Conservation (phyloP, 306 rosid genomes). For the Cicer cuneatum region DNA sequence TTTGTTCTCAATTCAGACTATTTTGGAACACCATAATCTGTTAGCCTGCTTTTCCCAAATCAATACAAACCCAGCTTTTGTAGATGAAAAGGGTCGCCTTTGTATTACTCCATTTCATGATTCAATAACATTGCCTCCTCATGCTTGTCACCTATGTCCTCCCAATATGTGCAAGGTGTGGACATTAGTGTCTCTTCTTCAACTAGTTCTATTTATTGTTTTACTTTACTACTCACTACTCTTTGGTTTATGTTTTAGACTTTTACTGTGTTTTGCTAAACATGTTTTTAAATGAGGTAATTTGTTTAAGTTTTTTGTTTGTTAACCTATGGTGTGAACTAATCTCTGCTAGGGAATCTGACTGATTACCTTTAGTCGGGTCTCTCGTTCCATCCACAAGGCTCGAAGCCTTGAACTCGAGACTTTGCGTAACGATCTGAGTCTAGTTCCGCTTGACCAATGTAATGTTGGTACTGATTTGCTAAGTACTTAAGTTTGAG, state of each 20-base stretch:
- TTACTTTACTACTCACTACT: too few species aligned
- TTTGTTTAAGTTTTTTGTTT: not conserved
- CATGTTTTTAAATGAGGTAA: not conserved
- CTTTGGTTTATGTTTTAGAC: not conserved
- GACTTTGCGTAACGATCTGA: too few species aligned
- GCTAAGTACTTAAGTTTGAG: not conserved
- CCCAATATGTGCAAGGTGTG: slow-evolving; percentile 82
- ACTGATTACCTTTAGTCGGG: too few species aligned
- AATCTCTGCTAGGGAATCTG: too few species aligned
- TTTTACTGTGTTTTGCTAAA: not conserved
- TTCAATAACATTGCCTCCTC: slow-evolving; percentile 56
- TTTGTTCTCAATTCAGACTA: slow-evolving; percentile 62
- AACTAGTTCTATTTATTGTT: not conserved
- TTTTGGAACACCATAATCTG: slow-evolving; percentile 67
- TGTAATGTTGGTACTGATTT: too few species aligned
- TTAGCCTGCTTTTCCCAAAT: slow-evolving; percentile 70
- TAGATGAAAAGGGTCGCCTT: slow-evolving; percentile 64
- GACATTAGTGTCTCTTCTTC: not conserved
- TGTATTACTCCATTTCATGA: slow-evolving; percentile 63
- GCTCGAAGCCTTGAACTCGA: too few species aligned
- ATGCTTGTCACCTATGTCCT: slow-evolving; percentile 70
- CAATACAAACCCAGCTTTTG: slow-evolving; percentile 60
- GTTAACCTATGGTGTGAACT: too few species aligned
- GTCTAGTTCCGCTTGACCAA: too few species aligned
- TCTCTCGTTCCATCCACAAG: too few species aligned